Percentiles rank a stretch among this genome's conserved stretches.
These are phyloP conservation scores for Xerocomus minutiporus DNA, from an alignment of 1,284 basidiomycete genomes.

Conservation along the genomic window DNA sequence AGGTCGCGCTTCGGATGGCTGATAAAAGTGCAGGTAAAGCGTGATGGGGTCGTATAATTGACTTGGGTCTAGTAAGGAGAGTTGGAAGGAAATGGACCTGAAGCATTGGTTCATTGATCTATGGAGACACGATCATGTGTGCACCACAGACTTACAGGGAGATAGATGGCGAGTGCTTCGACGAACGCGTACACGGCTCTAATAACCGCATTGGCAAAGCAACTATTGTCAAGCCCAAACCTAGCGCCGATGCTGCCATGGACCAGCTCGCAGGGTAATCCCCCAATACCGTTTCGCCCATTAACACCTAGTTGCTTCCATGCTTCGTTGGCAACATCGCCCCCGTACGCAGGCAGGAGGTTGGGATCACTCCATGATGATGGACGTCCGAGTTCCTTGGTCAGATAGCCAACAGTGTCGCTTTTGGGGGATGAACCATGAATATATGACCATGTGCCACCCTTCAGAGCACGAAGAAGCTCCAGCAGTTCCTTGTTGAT, in stretches of 20 bases:
- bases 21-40: conserved; percentile 42
- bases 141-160: conserved; percentile 49
- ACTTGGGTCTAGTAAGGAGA: conserved; percentile 52
- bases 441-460: conserved; percentile 56
- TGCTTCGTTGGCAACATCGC: conserved; percentile 40
- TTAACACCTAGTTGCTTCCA: conserved; percentile 56
- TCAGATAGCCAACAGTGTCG: conserved; percentile 43
- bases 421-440: conserved; percentile 33
- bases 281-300: conserved; percentile 52
- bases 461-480: conserved; percentile 49
- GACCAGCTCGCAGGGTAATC: conserved; percentile 69
- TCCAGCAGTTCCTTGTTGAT: conserved; percentile 57
- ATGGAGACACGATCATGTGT: neutral
- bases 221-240: conserved; percentile 50
- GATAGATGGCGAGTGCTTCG: conserved; percentile 59
- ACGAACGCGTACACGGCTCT: conserved; percentile 54
- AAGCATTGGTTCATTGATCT: neutral
- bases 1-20: conserved; percentile 60
- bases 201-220: conserved; percentile 51
- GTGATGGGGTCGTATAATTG: conserved; percentile 43
- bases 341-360: conserved; percentile 57
- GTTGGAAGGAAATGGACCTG: conserved; percentile 68
- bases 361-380: conserved; percentile 58
- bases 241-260: conserved; percentile 50
- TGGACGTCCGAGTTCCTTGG: conserved; percentile 55